A percentile compares a stretch with the other conserved stretches of the same genome.
Conservation (phyloP, 768 basidiomycete species). For the Megacollybia marginata region DNA sequence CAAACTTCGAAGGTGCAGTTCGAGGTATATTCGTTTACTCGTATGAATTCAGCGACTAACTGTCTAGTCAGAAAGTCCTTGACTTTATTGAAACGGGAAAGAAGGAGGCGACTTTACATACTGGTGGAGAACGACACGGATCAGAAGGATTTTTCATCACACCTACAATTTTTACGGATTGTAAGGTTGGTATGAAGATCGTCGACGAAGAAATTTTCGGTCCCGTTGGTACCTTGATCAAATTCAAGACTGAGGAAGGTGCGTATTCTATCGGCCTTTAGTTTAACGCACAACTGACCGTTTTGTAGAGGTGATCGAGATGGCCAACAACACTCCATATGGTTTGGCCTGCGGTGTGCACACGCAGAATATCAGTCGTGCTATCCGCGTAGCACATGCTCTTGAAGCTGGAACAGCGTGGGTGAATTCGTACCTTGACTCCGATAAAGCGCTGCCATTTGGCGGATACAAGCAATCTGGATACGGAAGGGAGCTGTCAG, state of each 20-base stretch:
- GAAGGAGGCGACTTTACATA: slow-evolving; percentile 48
- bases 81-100: slow-evolving; percentile 66
- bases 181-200: slow-evolving; percentile 57
- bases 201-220: slow-evolving; percentile 68
- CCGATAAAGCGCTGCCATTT: slow-evolving; percentile 46
- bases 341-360: slow-evolving; percentile 88
- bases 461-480: slow-evolving; percentile 57
- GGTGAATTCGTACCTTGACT: slow-evolving; percentile 36
- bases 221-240: slow-evolving; percentile 62
- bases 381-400: slow-evolving; percentile 61
- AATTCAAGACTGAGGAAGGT: slow-evolving; percentile 53
- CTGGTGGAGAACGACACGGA: slow-evolving; percentile 53
- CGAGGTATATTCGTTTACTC: slow-evolving; percentile 38
- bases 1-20: slow-evolving; percentile 72
- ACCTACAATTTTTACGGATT: slow-evolving; percentile 64
- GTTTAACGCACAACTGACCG: slow-evolving; percentile 8
- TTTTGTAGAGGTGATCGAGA: slow-evolving; percentile 53
- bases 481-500: slow-evolving; percentile 47
- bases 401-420: slow-evolving; percentile 80
- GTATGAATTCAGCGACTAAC: background rate
- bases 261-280: slow-evolving; percentile 1
- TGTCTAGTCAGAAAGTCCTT: slow-evolving; percentile 47
- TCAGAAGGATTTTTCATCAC: slow-evolving; percentile 55
- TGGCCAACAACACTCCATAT: slow-evolving; percentile 83
- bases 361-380: slow-evolving; percentile 69